phyloP scores from a whole-genome alignment of 352 stramenopile genomes.

The Globisporangium nodosum region DNA sequence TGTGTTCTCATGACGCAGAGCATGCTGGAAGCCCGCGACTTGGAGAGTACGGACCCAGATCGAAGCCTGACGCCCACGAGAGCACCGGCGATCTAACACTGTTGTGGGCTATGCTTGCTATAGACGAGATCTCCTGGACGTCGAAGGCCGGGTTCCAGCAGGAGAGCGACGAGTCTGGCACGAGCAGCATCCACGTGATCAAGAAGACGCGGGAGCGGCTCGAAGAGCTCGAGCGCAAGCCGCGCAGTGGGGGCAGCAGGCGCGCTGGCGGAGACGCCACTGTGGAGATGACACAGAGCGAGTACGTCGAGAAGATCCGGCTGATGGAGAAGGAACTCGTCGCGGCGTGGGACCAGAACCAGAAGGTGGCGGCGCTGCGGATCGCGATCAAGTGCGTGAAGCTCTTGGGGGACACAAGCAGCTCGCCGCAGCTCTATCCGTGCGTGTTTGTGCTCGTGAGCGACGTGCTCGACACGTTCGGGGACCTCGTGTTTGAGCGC shows the following conservation, averaged over 20 bases:
- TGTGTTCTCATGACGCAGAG: slow-evolving; percentile 17
- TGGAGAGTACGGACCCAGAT: slow-evolving; percentile 34
- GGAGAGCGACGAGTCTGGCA: slow-evolving; percentile 15
- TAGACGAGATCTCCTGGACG: slow-evolving; percentile 39
- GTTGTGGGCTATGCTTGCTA: not conserved
- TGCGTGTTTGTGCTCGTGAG: slow-evolving; percentile 87
- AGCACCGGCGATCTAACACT: not conserved
- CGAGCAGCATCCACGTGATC: slow-evolving; percentile 36
- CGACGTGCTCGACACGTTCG: slow-evolving; percentile 85
- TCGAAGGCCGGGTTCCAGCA: slow-evolving; percentile 34
- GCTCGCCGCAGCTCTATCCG: slow-evolving; percentile 81
- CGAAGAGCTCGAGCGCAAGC: slow-evolving; percentile 47
- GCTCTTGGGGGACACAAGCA: slow-evolving; percentile 73
- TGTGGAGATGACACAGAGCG: slow-evolving; percentile 75
- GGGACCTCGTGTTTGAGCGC: slow-evolving; percentile 78
- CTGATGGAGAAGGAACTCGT: slow-evolving; percentile 68
- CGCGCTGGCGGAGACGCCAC: slow-evolving; percentile 22
- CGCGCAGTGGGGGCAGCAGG: not conserved
- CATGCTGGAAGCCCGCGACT: slow-evolving; percentile 70
- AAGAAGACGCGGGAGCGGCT: slow-evolving; percentile 66
- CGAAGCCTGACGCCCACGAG: not conserved
- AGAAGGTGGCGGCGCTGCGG: slow-evolving; percentile 85
- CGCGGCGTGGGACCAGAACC: slow-evolving; percentile 72
- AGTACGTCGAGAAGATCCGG: slow-evolving; percentile 78
- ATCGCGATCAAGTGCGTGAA: slow-evolving; percentile 91